phyloP scores from a whole-genome alignment of 1,284 basidiomycete species.

The Ceratobasidium papillatum region DNA sequence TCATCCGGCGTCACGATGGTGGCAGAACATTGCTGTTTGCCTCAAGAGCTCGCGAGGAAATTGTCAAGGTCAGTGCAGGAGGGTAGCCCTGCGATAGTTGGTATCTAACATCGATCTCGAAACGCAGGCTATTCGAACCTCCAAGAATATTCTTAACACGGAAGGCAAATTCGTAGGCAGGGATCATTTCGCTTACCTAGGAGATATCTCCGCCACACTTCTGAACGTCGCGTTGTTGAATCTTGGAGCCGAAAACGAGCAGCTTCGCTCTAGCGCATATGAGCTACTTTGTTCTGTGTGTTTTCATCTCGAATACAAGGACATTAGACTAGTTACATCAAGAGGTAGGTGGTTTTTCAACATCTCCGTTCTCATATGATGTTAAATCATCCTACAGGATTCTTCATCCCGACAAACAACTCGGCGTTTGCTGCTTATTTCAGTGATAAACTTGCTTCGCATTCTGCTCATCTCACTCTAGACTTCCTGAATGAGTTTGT shows the following conservation, averaged over 20 bases:
- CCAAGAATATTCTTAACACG: constrained; percentile 73
- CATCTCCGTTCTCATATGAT: constrained; percentile 41
- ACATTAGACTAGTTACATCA: constrained; percentile 69
- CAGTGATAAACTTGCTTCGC: constrained; percentile 75
- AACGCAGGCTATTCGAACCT: constrained; percentile 67
- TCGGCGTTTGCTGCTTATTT: constrained; percentile 69
- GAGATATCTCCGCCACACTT: constrained; percentile 83
- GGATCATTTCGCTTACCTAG: constrained; percentile 77
- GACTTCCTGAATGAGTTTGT: constrained; percentile 88
- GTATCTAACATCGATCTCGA: neutral
- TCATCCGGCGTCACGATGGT: constrained; percentile 76
- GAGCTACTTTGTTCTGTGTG: constrained; percentile 81
- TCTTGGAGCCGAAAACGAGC: constrained; percentile 74
- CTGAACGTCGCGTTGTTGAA: constrained; percentile 84
- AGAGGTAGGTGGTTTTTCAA: constrained; percentile 63
- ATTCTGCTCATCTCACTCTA: constrained; percentile 80
- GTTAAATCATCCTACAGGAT: constrained; percentile 56
- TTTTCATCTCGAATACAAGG: constrained; percentile 79
- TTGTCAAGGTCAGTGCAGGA: constrained; percentile 70
- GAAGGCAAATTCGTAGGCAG: constrained; percentile 61
- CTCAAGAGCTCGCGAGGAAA: constrained; percentile 70
- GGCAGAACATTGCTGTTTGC: constrained; percentile 75
- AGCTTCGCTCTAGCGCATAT: constrained; percentile 78
- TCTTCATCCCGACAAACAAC: constrained; percentile 77
- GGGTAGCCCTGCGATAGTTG: neutral